These are phyloP conservation scores for Phalaenopsis hybrid DNA, from an alignment of 116 monocot species.

Conservation along the genomic window DNA sequence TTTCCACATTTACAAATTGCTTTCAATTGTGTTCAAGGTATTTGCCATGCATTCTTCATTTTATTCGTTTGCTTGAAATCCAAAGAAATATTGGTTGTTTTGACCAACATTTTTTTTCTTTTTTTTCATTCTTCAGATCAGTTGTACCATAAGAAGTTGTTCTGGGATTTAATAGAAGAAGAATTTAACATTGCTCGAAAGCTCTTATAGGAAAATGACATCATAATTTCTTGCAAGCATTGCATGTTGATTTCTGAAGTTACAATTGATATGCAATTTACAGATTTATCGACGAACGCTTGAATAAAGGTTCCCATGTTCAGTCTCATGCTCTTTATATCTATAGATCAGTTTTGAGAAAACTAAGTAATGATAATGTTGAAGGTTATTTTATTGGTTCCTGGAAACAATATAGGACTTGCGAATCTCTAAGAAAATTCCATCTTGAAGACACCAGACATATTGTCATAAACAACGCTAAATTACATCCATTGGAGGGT, in stretches of 20 bases:
- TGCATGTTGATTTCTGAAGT: constrained; percentile 56
- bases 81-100: not conserved
- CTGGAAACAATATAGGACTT: constrained; percentile 4
- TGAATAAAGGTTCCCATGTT: constrained; percentile 15
- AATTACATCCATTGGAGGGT: not conserved
- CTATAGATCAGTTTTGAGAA: constrained; percentile 54
- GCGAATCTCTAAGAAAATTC: not conserved
- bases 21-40: too few relatives aligned
- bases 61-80: too few relatives aligned
- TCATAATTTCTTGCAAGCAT: constrained; percentile 45
- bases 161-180: constrained; percentile 50
- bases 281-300: constrained; percentile 48
- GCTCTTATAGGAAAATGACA: constrained; percentile 33
- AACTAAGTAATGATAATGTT: constrained; percentile 29
- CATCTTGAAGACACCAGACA: constrained; percentile 6
- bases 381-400: constrained; percentile 4
- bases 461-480: too few relatives aligned
- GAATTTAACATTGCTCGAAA: constrained; percentile 48
- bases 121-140: constrained; percentile 42
- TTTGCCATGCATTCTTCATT: too few relatives aligned
- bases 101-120: not conserved
- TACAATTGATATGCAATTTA: constrained; percentile 44
- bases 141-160: constrained; percentile 64
- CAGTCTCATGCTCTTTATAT: constrained; percentile 27
- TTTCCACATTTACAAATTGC: too few relatives aligned